Evolutionary conservation across 768 basidiomycete species (phyloP).

Genomic region (Pulveroboletus sp.): DNA sequence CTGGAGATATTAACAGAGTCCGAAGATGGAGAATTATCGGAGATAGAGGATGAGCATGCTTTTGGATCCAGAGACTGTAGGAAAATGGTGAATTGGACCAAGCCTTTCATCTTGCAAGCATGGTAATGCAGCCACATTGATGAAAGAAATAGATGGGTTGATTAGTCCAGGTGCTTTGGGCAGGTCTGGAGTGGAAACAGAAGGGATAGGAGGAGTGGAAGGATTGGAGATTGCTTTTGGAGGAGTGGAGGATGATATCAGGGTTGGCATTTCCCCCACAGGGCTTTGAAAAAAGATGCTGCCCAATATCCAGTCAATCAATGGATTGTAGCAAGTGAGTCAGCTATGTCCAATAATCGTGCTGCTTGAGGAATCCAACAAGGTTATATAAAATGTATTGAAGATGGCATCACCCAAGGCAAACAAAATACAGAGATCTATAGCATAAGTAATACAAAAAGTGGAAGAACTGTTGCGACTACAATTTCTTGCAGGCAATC

Average conservation of each 20-base stretch:
- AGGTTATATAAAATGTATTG: neutral
- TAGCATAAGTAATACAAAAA: neutral
- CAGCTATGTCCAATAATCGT: neutral
- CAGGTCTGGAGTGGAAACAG: neutral
- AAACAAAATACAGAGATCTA: neutral
- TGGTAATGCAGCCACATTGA: too few species aligned
- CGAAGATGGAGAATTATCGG: too few species aligned
- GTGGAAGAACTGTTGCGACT: too few species aligned
- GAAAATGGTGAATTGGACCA: neutral
- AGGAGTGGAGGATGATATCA: too few species aligned
- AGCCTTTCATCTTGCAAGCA: neutral
- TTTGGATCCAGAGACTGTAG: neutral
- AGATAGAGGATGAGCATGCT: too few species aligned
- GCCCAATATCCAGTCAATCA: neutral
- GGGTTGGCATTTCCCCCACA: too few species aligned
- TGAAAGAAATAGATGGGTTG: neutral
- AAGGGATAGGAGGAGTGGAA: too few species aligned
- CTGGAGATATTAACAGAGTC: neutral
- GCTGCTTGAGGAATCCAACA: neutral
- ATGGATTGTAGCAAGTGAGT: neutral
- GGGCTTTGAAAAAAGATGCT: too few species aligned
- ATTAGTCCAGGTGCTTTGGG: too few species aligned
- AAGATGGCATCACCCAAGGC: neutral
- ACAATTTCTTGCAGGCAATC: too few species aligned
- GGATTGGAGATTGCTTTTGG: too few species aligned